Conservation (phyloP, 2,329 filamentous ascomycete genomes). For the Cercospora janseana region DNA sequence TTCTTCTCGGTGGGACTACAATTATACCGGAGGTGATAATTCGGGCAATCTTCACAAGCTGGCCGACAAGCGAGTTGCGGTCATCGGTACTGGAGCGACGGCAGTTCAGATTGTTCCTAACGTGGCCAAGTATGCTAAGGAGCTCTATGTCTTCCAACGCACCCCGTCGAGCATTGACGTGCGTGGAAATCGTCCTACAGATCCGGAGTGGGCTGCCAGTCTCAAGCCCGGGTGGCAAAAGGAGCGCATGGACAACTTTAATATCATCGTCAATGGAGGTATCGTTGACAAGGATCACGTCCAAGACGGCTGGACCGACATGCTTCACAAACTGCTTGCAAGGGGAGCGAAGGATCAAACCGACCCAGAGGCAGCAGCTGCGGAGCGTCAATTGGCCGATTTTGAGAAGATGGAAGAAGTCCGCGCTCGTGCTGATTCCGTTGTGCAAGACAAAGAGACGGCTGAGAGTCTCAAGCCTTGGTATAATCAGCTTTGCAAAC, state of each 20-base stretch:
- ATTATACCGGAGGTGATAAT: slow-evolving; percentile 40
- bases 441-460: slow-evolving; percentile 52
- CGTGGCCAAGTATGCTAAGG: slow-evolving; percentile 40
- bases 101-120: slow-evolving; percentile 43
- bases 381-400: slow-evolving; percentile 25
- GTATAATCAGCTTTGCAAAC: slow-evolving; percentile 63
- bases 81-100: slow-evolving; percentile 26
- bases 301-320: slow-evolving; percentile 27
- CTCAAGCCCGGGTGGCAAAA: slow-evolving; percentile 51
- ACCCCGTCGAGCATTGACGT: slow-evolving; percentile 41
- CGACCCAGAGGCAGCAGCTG: slow-evolving; percentile 22
- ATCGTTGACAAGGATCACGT: slow-evolving; percentile 31
- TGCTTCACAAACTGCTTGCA: slow-evolving; percentile 25
- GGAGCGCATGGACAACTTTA: slow-evolving; percentile 48
- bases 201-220: slow-evolving; percentile 40
- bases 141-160: slow-evolving; percentile 45
- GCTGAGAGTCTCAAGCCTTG: slow-evolving; percentile 57
- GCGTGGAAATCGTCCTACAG: slow-evolving; percentile 41
- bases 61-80: slow-evolving; percentile 27
- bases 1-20: slow-evolving; percentile 47
- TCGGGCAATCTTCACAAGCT: slow-evolving; percentile 21
- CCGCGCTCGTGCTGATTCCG: slow-evolving; percentile 48
- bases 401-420: slow-evolving; percentile 41
- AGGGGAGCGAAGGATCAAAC: slow-evolving; percentile 11
- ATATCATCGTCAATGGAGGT: slow-evolving; percentile 25